A percentile compares a stretch with the other conserved stretches of the same genome.
phyloP scores from a whole-genome alignment of 306 rosid species.

The Vigna nakashimae region DNA sequence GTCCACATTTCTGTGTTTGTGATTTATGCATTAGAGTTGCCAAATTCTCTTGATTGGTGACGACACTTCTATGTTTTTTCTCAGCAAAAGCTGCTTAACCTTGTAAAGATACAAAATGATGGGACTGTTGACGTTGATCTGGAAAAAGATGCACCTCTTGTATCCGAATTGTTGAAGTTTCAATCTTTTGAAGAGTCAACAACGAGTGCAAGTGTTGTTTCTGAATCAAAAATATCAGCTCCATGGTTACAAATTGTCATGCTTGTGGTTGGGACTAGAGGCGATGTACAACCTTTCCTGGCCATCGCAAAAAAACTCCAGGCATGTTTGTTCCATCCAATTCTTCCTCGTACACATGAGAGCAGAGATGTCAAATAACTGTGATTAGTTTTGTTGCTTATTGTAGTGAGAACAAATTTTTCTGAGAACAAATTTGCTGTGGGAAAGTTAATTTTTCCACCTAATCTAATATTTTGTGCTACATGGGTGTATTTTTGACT shows the following conservation, averaged over 20 bases:
- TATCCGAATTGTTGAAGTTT: slow-evolving; percentile 73
- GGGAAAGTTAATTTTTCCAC: neutral
- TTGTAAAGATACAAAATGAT: slow-evolving; percentile 80
- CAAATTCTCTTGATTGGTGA: slow-evolving; percentile 30
- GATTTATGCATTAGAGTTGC: slow-evolving; percentile 17
- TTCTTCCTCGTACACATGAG: slow-evolving; percentile 28
- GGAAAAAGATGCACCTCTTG: slow-evolving; percentile 60
- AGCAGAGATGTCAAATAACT: slow-evolving; percentile 21
- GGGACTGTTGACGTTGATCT: slow-evolving; percentile 82
- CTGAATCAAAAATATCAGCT: slow-evolving; percentile 54
- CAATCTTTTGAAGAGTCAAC: slow-evolving; percentile 54
- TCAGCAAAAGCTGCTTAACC: slow-evolving; percentile 70
- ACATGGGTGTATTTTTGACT: neutral
- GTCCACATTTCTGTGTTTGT: slow-evolving; percentile 32
- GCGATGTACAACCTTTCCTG: slow-evolving; percentile 87
- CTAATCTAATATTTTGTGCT: neutral
- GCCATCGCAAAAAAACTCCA: slow-evolving; percentile 88
- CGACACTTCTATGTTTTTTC: slow-evolving; percentile 42
- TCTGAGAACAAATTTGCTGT: neutral
- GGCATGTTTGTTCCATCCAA: slow-evolving; percentile 56
- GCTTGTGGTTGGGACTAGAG: slow-evolving; percentile 95
- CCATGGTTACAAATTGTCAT: slow-evolving; percentile 78
- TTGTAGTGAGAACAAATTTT: neutral
- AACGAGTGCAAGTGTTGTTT: slow-evolving; percentile 39
- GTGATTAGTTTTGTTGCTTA: slow-evolving; percentile 1